Evolutionary conservation across 805 yeast species (phyloP), one percentile per base, ranked within the genome.

Genomic region (Hanseniaspora hatyaiensis): DNA sequence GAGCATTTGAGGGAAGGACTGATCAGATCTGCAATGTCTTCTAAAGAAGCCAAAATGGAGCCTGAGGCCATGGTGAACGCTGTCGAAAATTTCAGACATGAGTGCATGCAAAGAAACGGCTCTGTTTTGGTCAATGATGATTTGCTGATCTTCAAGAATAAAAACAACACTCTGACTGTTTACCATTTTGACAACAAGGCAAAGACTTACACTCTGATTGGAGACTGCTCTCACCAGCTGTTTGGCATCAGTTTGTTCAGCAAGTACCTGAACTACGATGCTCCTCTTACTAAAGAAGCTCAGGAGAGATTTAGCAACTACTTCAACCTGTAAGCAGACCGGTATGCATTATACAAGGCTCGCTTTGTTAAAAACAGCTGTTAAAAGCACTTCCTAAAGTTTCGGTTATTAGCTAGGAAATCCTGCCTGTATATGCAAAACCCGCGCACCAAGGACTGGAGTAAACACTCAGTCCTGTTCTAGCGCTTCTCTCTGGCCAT

Each of bases 1-100:
- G 77, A 78, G 52, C 97, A 92, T 60, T 65, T 89, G 57, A 75
- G 82, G 54, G 97, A 92, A 59, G 97, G 97, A 0, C 74, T 92
- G 52, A 74, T 86, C 41, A 80, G 88, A 60, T 77, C 95, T 0
- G 74, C 85, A 40, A 68, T 80, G 61, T 81, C 85, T 30, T 77
- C 76, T 57, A 77, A 81, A 2, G 65, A 71, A 51, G 74, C 80
- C 45, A 77, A 77, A 53, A 64, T 68, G 6, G 65, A 71, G 32
- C 65, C 65, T 28, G 75, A 70, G 2, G 65, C 61, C 20, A 59
- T 74, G n/a, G 68, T 68, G n/a, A 63, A 63, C 9, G 95, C 96
- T 1, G 63, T 88, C 11, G 76, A 74, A 33, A 78, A 84, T 58
- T 62, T 88, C 50, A 74, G 49, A 45, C n/a, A 24, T 82, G 56